Evolutionary conservation across 257 asterid genomes (phyloP).

Genomic region (Linderniella brevidens): DNA sequence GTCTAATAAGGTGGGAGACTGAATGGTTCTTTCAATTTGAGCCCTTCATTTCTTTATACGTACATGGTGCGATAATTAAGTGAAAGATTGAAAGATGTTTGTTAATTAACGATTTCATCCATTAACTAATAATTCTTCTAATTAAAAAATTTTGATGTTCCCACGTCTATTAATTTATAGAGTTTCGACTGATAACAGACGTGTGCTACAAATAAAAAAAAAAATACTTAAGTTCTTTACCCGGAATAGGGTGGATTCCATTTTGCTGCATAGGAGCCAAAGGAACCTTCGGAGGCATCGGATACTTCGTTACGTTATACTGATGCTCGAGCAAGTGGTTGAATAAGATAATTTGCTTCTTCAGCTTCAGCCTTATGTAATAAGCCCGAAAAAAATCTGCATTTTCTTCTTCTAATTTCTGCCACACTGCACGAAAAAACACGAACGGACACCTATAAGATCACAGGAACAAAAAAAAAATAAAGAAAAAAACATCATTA

Average conservation of each 20-base stretch:
- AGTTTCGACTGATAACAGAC: background rate
- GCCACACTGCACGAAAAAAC: constrained; percentile 55
- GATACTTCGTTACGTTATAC: constrained; percentile 64
- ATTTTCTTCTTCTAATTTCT: constrained; percentile 93
- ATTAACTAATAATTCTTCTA: too few relatives aligned
- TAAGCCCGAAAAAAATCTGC: constrained; percentile 83
- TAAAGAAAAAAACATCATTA: background rate
- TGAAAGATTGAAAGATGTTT: too few relatives aligned
- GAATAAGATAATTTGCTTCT: constrained; percentile 81
- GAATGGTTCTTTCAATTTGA: too few relatives aligned
- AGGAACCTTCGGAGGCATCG: constrained; percentile 64
- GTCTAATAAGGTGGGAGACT: too few relatives aligned
- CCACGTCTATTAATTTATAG: too few relatives aligned
- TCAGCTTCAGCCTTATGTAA: constrained; percentile 85
- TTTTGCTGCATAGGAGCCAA: constrained; percentile 74
- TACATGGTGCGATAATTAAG: too few relatives aligned
- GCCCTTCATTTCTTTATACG: too few relatives aligned
- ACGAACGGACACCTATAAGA: too few relatives aligned
- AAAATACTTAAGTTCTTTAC: constrained; percentile 23
- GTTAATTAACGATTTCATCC: too few relatives aligned
- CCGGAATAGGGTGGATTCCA: constrained; percentile 75
- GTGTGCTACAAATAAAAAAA: constrained; percentile 3
- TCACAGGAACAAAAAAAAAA: too few relatives aligned
- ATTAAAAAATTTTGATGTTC: too few relatives aligned
- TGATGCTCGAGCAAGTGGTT: constrained; percentile 90